Evolutionary conservation across 176 grass and related monocot genomes (phyloP).

Genomic region (Oropetium thomaeum): DNA sequence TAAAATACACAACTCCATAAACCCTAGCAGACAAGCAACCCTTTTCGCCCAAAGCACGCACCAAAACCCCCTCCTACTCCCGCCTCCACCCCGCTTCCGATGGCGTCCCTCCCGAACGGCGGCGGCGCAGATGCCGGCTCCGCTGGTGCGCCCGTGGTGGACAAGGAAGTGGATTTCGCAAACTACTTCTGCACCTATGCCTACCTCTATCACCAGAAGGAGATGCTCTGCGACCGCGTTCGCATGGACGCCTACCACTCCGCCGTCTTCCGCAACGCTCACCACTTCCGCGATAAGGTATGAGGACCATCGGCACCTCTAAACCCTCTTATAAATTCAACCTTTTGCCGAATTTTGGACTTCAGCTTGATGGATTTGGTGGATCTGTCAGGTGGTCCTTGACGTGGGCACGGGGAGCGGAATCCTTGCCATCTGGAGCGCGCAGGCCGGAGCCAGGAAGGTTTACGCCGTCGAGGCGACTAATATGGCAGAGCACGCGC

Average conservation of each 20-base stretch:
- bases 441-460: constrained; percentile 89
- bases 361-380: constrained; percentile 15
- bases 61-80: background rate
- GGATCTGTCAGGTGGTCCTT: constrained; percentile 66
- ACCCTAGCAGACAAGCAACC: constrained; percentile 42
- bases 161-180: constrained; percentile 93
- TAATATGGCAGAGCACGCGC: constrained; percentile 91
- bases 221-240: constrained; percentile 94
- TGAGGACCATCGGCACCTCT: background rate
- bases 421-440: constrained; percentile 95
- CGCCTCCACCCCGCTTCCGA: constrained; percentile 20
- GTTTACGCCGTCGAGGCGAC: constrained; percentile 96
- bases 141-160: constrained; percentile 36
- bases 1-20: constrained; percentile 36
- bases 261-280: constrained; percentile 80
- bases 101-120: constrained; percentile 54
- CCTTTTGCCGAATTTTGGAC: background rate
- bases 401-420: constrained; percentile 96
- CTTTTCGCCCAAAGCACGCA: background rate
- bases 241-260: constrained; percentile 97
- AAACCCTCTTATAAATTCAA: background rate
- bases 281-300: constrained; percentile 92
- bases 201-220: constrained; percentile 96
- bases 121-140: constrained; percentile 11
- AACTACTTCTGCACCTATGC: constrained; percentile 99